Percentiles rank a stretch among this genome's conserved stretches.
Conservation (phyloP, 192 early-diverging fungal genomes). For the Pilaira anomala region DNA sequence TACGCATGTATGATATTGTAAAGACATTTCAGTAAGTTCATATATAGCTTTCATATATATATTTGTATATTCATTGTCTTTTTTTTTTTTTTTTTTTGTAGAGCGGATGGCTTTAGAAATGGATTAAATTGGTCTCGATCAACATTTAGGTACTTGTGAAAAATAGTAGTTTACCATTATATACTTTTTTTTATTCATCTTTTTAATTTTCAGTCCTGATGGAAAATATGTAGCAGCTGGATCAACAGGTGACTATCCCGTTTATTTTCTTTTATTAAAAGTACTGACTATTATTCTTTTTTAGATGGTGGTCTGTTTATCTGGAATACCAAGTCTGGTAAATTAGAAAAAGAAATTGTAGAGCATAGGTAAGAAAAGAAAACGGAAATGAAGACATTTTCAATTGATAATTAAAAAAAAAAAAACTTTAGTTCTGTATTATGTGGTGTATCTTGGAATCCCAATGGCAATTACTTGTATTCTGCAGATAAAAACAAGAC, state of each 20-base stretch:
- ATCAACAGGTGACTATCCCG: constrained; percentile 48
- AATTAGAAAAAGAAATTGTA: constrained; percentile 62
- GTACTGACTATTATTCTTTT: neutral
- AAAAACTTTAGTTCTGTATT: constrained; percentile 41
- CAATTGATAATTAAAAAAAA: neutral
- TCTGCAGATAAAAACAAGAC: constrained; percentile 68
- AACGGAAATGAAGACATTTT: too few relatives aligned
- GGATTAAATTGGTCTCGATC: constrained; percentile 89
- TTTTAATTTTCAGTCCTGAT: constrained; percentile 68
- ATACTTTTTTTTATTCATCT: constrained; percentile 1
- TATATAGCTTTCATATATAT: constrained; percentile 11
- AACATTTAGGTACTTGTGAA: constrained; percentile 56
- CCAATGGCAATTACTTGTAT: constrained; percentile 56
- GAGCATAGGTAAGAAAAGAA: constrained; percentile 60
- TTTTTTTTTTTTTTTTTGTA: constrained; percentile 19
- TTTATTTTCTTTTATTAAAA: too few relatives aligned
- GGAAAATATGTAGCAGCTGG: constrained; percentile 80
- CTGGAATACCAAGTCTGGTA: constrained; percentile 69
- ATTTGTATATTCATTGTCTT: neutral
- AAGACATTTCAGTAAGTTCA: constrained; percentile 57
- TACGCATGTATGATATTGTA: constrained; percentile 70
- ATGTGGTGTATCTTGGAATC: constrained; percentile 69
- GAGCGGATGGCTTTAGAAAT: constrained; percentile 73
- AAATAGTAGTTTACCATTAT: neutral
- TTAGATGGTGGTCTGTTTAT: constrained; percentile 75